phyloP scores from a whole-genome alignment of 1,139 yeast genomes.

The Yamadazyma diddensiae region DNA sequence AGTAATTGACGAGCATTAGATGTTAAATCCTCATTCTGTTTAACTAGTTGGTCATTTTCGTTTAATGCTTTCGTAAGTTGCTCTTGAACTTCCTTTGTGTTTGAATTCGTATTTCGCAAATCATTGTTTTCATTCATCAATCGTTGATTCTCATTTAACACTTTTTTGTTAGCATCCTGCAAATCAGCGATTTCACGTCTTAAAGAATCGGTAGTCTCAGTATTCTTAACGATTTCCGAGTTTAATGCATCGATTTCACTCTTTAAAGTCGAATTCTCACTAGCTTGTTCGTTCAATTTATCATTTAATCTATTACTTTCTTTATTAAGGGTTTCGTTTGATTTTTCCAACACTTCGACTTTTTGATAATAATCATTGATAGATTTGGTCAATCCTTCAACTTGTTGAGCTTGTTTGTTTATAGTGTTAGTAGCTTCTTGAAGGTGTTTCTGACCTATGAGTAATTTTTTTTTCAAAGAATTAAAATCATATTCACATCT shows the following conservation, averaged over 20 bases:
- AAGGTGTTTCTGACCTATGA: conserved; percentile 1
- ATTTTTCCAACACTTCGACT: conserved; percentile 1
- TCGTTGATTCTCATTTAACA: too few relatives aligned
- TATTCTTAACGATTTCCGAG: background rate
- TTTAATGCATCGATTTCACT: background rate
- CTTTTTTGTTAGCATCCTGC: too few relatives aligned
- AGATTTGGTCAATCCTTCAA: background rate
- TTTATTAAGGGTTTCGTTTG: conserved; percentile 6
- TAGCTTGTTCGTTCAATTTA: conserved; percentile 7
- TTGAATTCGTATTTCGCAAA: too few relatives aligned
- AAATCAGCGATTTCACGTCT: too few relatives aligned
- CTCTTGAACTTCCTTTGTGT: too few relatives aligned
- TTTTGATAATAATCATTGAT: conserved; percentile 1
- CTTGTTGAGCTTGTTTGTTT: background rate
- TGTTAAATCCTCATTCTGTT: too few relatives aligned
- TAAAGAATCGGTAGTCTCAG: too few relatives aligned
- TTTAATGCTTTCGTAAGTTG: too few relatives aligned
- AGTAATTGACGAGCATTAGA: too few relatives aligned
- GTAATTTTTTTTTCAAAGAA: conserved; percentile 4
- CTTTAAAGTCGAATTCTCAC: conserved; percentile 1
- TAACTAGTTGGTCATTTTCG: too few relatives aligned
- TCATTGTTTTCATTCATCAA: too few relatives aligned
- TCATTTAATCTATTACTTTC: conserved; percentile 9
- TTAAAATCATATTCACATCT: conserved; percentile 6
- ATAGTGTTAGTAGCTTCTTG: background rate